Base-by-base conservation (phyloP, 208 protist genomes). In the Leishmania braziliensis region DNA sequence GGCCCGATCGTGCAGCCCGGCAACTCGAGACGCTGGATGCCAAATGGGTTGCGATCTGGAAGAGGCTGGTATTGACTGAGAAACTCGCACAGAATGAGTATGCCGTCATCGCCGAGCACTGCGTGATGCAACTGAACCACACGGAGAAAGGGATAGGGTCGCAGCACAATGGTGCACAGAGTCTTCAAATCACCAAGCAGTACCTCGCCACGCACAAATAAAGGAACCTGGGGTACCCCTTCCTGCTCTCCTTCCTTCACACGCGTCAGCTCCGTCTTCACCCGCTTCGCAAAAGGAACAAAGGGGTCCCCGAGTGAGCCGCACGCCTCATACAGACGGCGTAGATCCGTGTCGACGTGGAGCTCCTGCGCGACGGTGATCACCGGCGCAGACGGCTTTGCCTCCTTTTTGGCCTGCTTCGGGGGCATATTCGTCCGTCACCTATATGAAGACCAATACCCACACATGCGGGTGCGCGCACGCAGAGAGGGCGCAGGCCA, bases 191-290 rank as follows among this genome's bases (percentile, higher is more conserved):
- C 89, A 2, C n/a, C 75, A 66, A 90, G 90, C 26, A 84, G 51
- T 10, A 98, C 87, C 39, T 79, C 71, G 58, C 86, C 88, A 36
- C 84, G 80, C 0, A 97, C 79, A 86, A 98, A 93, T 4, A 98
- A 84, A 12, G 94, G 90, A 51, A 98, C 80, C 39, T 88, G 86
- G 5, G 95, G 95, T 20, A 96, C 77, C 39, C 91, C 91, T 9
- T 84, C 77, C 65, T 94, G 93, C 10, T 96, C 92, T 5, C 91
- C 95, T 26, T 98, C 93, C 80, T 94, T 95, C n/a, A 96, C 90
- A 14, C 92, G 88, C 20, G 80, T 78, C 9, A 94, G 72, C 82
- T 98, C 93, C 10, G 79, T 72, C 75, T 92, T 95, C 8, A 95
- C 60, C 3, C 93, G 88, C 81, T 90, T 97, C 65, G 87, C 82